These are phyloP conservation scores for Periconia sp. DNA, from an alignment of 2,329 filamentous ascomycete species.

Conservation along the genomic window DNA sequence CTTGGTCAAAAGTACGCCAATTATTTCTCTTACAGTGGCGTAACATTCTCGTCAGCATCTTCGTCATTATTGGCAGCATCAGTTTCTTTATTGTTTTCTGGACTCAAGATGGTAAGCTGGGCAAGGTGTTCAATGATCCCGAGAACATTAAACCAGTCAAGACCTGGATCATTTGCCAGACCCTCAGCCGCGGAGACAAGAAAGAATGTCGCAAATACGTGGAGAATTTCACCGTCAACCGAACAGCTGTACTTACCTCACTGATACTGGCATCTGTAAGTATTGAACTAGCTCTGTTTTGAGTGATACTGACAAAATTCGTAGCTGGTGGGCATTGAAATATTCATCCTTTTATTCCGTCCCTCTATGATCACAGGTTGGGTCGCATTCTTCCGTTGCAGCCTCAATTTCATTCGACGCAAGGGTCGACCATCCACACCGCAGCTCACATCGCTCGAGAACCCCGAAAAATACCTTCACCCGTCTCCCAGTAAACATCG, in stretches of 20 bases:
- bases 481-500: background rate
- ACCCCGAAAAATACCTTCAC: slow-evolving; percentile 13
- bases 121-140: slow-evolving; percentile 20
- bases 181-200: slow-evolving; percentile 21
- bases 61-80: slow-evolving; percentile 27
- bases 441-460: slow-evolving; percentile 20
- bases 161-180: slow-evolving; percentile 29
- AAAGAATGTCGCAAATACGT: slow-evolving; percentile 28
- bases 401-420: slow-evolving; percentile 8
- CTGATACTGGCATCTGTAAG: slow-evolving; percentile 32
- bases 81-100: slow-evolving; percentile 33
- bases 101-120: slow-evolving; percentile 27
- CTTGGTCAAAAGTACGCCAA: slow-evolving; percentile 25
- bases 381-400: slow-evolving; percentile 18
- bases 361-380: slow-evolving; percentile 28
- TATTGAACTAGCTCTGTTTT: background rate
- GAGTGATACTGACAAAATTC: background rate
- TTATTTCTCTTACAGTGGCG: slow-evolving; percentile 32
- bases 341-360: slow-evolving; percentile 37
- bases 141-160: slow-evolving; percentile 19
- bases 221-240: slow-evolving; percentile 19
- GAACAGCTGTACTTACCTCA: slow-evolving; percentile 18
- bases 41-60: slow-evolving; percentile 27
- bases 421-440: slow-evolving; percentile 12
- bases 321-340: slow-evolving; percentile 40